These are phyloP conservation scores for Candida glucosophila DNA, from an alignment of 1,139 yeast species.

Conservation along the genomic window DNA sequence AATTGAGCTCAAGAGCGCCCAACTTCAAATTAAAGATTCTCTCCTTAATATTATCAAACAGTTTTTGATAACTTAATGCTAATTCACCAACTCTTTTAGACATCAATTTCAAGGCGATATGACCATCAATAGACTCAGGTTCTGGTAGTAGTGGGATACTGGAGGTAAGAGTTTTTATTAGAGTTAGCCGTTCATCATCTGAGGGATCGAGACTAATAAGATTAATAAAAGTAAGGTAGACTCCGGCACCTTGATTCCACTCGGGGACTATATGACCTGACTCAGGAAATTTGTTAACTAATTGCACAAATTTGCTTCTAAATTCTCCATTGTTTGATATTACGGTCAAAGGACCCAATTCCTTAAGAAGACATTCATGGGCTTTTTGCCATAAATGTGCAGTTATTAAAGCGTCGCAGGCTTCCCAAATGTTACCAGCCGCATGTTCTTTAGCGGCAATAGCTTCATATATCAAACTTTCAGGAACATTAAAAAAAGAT, in stretches of 20 bases:
- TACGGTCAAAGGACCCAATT: constrained; percentile 64
- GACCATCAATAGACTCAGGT: not conserved
- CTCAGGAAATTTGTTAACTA: constrained; percentile 42
- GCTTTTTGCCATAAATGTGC: constrained; percentile 61
- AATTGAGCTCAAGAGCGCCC: constrained; percentile 40
- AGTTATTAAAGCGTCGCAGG: constrained; percentile 52
- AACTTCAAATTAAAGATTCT: constrained; percentile 28
- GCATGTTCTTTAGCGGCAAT: constrained; percentile 38
- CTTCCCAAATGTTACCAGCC: constrained; percentile 46
- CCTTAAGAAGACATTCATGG: constrained; percentile 42
- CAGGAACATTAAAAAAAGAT: constrained; percentile 36
- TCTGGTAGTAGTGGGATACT: constrained; percentile 4
- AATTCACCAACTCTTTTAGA: constrained; percentile 37
- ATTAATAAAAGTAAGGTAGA: constrained; percentile 40
- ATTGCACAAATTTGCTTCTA: constrained; percentile 21
- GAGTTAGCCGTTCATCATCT: constrained; percentile 5
- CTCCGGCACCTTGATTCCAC: constrained; percentile 58
- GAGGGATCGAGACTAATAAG: constrained; percentile 12
- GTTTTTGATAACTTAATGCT: constrained; percentile 16
- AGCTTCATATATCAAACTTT: constrained; percentile 39
- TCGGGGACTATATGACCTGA: constrained; percentile 31
- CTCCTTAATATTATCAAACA: constrained; percentile 10
- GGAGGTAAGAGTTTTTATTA: no score
- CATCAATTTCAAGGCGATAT: constrained; percentile 42
- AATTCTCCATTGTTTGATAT: constrained; percentile 35